phyloP scores from a whole-genome alignment of 2,329 filamentous ascomycete genomes.

The Alternaria longipes region DNA sequence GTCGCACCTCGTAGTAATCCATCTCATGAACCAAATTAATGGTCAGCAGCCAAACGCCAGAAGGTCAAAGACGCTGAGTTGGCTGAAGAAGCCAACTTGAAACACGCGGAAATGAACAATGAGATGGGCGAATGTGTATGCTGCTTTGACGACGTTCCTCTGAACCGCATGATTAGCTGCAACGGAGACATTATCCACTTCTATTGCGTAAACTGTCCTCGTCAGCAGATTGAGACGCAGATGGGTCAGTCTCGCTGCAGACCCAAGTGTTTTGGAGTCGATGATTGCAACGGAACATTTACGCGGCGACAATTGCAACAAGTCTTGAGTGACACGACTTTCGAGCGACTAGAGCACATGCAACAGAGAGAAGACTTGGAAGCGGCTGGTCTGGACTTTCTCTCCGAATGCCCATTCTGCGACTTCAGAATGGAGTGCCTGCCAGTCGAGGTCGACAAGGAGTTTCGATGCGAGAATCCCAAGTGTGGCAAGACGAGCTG shows the following conservation, averaged over 20 bases:
- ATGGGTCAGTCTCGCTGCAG: conserved; percentile 75
- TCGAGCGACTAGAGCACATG: conserved; percentile 72
- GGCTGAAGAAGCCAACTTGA: conserved; percentile 50
- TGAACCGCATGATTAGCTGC: conserved; percentile 76
- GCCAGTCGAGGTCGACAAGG: conserved; percentile 71
- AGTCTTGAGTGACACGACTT: conserved; percentile 67
- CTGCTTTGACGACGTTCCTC: conserved; percentile 73
- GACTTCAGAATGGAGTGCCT: conserved; percentile 79
- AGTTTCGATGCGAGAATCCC: conserved; percentile 75
- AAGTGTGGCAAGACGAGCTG: conserved; percentile 67
- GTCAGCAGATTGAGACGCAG: conserved; percentile 70
- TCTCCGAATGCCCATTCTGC: conserved; percentile 83
- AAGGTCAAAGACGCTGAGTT: conserved; percentile 32
- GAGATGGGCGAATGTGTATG: conserved; percentile 73
- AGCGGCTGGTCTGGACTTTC: conserved; percentile 74
- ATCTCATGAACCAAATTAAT: conserved; percentile 10
- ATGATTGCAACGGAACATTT: conserved; percentile 69
- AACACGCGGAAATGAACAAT: conserved; percentile 43
- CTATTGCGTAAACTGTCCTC: conserved; percentile 76
- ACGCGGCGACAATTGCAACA: conserved; percentile 61
- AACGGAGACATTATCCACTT: conserved; percentile 66
- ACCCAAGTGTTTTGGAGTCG: conserved; percentile 73
- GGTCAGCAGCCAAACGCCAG: conserved; percentile 34
- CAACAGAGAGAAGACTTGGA: conserved; percentile 75
- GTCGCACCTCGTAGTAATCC: background rate